Percentiles rank a stretch among this genome's conserved stretches.
Conservation (phyloP, 2,329 filamentous ascomycete genomes). For the Neodidymelliopsis sp. region DNA sequence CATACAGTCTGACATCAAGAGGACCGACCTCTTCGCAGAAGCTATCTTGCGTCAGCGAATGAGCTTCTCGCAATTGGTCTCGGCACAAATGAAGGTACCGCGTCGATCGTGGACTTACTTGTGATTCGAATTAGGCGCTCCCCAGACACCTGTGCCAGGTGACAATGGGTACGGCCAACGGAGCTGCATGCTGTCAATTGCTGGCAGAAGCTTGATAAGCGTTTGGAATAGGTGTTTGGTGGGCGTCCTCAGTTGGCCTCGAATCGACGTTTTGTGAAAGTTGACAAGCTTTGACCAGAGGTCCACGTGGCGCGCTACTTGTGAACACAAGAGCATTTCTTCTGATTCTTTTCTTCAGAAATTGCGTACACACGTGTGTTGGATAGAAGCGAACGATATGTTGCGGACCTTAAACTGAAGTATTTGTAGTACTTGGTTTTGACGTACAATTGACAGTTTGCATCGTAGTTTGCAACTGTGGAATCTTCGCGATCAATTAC, state of each 20-base stretch:
- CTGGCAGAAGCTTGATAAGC: background rate
- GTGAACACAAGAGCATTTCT: no score
- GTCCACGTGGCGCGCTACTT: slow-evolving; percentile 26
- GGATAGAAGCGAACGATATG: no score
- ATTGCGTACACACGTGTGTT: no score
- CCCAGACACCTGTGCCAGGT: slow-evolving; percentile 34
- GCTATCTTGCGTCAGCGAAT: slow-evolving; percentile 30
- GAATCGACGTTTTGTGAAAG: slow-evolving; percentile 8
- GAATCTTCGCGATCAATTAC: no score
- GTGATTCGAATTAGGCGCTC: slow-evolving; percentile 41
- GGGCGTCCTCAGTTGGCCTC: background rate
- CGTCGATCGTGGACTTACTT: slow-evolving; percentile 35
- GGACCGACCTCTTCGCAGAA: slow-evolving; percentile 45
- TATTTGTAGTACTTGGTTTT: no score
- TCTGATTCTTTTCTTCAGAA: no score
- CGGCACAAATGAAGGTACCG: slow-evolving; percentile 15
- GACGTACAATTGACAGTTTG: no score
- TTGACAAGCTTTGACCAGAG: slow-evolving; percentile 19
- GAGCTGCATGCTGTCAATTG: slow-evolving; percentile 29
- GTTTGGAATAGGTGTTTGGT: slow-evolving; percentile 1
- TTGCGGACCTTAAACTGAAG: no score
- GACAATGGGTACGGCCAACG: slow-evolving; percentile 36
- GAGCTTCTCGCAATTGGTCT: background rate
- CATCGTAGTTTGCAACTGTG: no score
- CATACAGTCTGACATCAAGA: background rate